Evolutionary conservation across 768 basidiomycete genomes (phyloP).

Genomic region (Suillus brevipes): DNA sequence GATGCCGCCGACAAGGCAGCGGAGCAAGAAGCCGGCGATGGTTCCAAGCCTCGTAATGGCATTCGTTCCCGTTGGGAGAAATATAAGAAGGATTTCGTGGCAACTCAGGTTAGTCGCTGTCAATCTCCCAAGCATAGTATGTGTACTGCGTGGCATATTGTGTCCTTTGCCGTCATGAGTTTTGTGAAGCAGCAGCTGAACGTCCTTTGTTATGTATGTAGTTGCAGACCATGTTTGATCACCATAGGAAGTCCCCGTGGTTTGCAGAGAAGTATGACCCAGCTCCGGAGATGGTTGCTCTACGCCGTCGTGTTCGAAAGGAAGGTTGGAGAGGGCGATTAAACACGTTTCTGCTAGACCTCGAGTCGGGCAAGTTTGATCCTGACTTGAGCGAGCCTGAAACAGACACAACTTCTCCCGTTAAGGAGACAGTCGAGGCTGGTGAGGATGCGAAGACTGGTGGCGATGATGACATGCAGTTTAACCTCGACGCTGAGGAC

Average conservation of each 20-base stretch:
- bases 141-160: slow-evolving; percentile 24
- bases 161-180: slow-evolving; percentile 16
- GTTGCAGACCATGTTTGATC: slow-evolving; percentile 95
- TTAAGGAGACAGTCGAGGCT: slow-evolving; percentile 48
- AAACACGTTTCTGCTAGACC: slow-evolving; percentile 71
- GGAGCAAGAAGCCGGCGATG: slow-evolving; percentile 80
- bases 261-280: slow-evolving; percentile 96
- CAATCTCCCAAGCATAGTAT: slow-evolving; percentile 5
- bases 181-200: slow-evolving; percentile 22
- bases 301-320: slow-evolving; percentile 79
- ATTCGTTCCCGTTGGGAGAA: slow-evolving; percentile 88
- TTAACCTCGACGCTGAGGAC: slow-evolving; percentile 70
- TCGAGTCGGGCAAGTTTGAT: slow-evolving; percentile 86
- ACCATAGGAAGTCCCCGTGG: slow-evolving; percentile 95
- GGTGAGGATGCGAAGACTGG: slow-evolving; percentile 56
- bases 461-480: slow-evolving; percentile 75
- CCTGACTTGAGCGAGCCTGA: slow-evolving; percentile 68
- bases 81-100: slow-evolving; percentile 89
- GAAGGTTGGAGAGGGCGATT: slow-evolving; percentile 82
- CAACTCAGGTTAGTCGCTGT: slow-evolving; percentile 72
- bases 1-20: slow-evolving; percentile 83
- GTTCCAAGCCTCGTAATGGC: slow-evolving; percentile 79
- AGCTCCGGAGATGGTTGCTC: slow-evolving; percentile 60
- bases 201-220: slow-evolving; percentile 48
- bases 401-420: slow-evolving; percentile 47